Evolutionary conservation across 345 rosid genomes (phyloP).

Genomic region (Syzygium jambos): DNA sequence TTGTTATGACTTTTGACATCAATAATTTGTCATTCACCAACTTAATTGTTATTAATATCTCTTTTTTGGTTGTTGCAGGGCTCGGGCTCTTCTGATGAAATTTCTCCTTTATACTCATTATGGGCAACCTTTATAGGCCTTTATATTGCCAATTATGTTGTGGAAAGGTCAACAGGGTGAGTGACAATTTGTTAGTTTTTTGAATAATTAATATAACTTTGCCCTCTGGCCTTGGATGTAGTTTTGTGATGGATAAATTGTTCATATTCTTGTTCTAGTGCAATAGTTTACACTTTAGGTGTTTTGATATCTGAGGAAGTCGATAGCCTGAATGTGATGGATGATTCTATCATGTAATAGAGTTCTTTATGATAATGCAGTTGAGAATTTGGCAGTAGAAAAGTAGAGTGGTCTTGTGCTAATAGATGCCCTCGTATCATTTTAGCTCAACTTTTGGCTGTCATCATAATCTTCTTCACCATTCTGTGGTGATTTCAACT

Average conservation of each 20-base stretch:
- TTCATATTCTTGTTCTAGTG: background rate
- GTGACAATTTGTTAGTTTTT: slow-evolving; percentile 3
- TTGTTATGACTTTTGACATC: background rate
- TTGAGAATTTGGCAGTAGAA: background rate
- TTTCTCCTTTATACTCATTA: slow-evolving; percentile 94
- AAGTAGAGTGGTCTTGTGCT: background rate
- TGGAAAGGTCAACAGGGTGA: slow-evolving; percentile 98
- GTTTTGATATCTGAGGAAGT: background rate
- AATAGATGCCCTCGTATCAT: background rate
- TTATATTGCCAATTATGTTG: slow-evolving; percentile 96
- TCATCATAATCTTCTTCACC: background rate
- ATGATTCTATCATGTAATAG: background rate
- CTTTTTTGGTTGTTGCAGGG: slow-evolving; percentile 34
- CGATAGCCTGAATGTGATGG: background rate
- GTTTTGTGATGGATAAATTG: background rate
- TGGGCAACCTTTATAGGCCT: slow-evolving; percentile 99
- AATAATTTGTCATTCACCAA: background rate
- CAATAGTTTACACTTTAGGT: background rate
- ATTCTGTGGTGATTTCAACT: background rate
- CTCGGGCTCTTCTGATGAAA: slow-evolving; percentile 78
- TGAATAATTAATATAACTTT: background rate
- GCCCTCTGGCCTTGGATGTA: background rate
- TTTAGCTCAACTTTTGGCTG: background rate
- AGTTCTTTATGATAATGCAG: background rate
- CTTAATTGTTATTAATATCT: background rate